Evolutionary conservation across 2,329 filamentous ascomycete species (phyloP).

Genomic region (Colletotrichum tamarilloi): DNA sequence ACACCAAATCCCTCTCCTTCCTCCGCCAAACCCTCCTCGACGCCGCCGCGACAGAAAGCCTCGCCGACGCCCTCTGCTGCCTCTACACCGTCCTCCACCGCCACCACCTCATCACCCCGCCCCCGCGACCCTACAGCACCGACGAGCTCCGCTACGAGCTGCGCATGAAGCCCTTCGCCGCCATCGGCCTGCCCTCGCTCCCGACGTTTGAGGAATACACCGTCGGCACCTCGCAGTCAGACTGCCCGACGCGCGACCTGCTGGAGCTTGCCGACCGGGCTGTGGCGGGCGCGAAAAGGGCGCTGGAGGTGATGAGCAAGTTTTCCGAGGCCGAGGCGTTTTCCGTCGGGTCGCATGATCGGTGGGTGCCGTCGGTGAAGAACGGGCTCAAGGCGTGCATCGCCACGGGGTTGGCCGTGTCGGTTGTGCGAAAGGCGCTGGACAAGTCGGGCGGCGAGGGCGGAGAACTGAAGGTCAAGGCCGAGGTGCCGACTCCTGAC

Average conservation of each 20-base stretch:
- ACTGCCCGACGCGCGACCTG: slow-evolving; percentile 51
- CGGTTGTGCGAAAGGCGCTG: slow-evolving; percentile 67
- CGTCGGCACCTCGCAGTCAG: slow-evolving; percentile 52
- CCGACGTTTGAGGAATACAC: slow-evolving; percentile 73
- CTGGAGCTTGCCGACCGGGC: slow-evolving; percentile 59
- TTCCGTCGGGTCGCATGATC: slow-evolving; percentile 66
- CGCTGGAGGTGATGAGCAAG: slow-evolving; percentile 66
- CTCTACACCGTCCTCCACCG: slow-evolving; percentile 76
- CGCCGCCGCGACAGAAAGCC: slow-evolving; percentile 69
- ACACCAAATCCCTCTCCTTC: slow-evolving; percentile 62
- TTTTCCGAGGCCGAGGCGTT: slow-evolving; percentile 64
- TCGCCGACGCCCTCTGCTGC: slow-evolving; percentile 65
- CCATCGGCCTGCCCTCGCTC: slow-evolving; percentile 74
- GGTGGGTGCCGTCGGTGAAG: slow-evolving; percentile 71
- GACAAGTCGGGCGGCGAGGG: slow-evolving; percentile 44
- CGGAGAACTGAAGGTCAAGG: slow-evolving; percentile 53
- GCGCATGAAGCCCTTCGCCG: slow-evolving; percentile 85
- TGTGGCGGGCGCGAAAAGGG: slow-evolving; percentile 61
- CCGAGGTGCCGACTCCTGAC: slow-evolving; percentile 63
- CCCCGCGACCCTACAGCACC: slow-evolving; percentile 72
- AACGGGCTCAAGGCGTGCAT: slow-evolving; percentile 77
- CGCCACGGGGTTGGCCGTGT: slow-evolving; percentile 73
- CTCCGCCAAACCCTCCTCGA: slow-evolving; percentile 72
- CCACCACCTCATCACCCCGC: slow-evolving; percentile 62
- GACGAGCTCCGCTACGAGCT: slow-evolving; percentile 80